Base-by-base conservation (phyloP, 257 asterid genomes). In the Forsythia suspensa region DNA sequence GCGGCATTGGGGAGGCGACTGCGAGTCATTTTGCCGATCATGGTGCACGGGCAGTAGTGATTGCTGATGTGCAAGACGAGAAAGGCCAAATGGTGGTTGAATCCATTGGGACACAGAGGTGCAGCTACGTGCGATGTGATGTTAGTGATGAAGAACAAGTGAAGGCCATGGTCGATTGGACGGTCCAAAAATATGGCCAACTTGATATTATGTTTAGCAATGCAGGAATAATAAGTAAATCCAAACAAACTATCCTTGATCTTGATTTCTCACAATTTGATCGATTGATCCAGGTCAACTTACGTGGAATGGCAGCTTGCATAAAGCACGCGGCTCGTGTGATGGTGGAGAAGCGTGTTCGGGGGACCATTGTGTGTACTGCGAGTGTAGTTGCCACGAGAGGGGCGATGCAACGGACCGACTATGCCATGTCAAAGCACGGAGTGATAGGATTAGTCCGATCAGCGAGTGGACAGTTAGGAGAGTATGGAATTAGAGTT, bases 131-230 rank as follows among this genome's bases (percentile, higher is more conserved):
- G 16, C 77, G 78, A 6, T 88, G 94, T 44, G 91, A 90, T 63
- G 89, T 88, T 8, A 3, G 84, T 43, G 85, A 88, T 5, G 92
- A 88, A 70, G 85, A 83, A n/a, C 89, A 90, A 65, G 91, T 87
- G 11, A 71, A 81, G 39, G 41, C 77, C 41, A 40, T 88, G 42
- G 79, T 90, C 4, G 78, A 87, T 11, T 82, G 78, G 70, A 88
- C 91, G 1, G 82, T 83, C 4, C 16, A 78, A 2, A 80, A 57
- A 12, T 80, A 84, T 29, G 94, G 89, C 20, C 85, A 76, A 0
- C 82, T 87, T 3, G 89, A 89, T 39, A 55, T 86, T 61, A 81
- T 90, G 84, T 88, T 86, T 73, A 86, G 87, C 88, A 86, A 90
- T 51, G 92, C 88, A 40, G 91, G 89, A 15, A 57, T 65, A 0